Percentiles rank a stretch among this genome's conserved stretches.
Conservation (phyloP, 768 basidiomycete species). For the Lentinula boryana region DNA sequence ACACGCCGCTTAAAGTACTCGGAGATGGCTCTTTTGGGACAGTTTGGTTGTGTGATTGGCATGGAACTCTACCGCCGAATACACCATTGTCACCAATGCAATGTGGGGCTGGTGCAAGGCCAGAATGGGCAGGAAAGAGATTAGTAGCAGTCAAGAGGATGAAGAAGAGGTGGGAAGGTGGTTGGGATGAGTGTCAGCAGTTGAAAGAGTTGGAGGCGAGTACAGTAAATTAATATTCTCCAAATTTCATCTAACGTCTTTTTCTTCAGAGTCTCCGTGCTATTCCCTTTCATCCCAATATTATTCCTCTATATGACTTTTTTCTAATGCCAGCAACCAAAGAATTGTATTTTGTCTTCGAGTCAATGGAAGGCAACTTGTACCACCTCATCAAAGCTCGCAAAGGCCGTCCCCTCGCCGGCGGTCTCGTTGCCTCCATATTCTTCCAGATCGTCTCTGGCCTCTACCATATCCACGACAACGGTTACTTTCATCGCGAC, state of each 20-base stretch:
- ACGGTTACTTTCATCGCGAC: constrained; percentile 98
- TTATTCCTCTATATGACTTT: constrained; percentile 98
- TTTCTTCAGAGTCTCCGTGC: constrained; percentile 76
- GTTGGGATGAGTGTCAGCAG: constrained; percentile 95
- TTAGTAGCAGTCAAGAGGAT: constrained; percentile 97
- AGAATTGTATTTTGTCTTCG: constrained; percentile 99
- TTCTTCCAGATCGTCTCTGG: constrained; percentile 90
- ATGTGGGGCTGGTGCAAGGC: constrained; percentile 84
- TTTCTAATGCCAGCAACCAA: constrained; percentile 94
- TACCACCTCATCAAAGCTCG: constrained; percentile 98
- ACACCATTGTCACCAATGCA: constrained; percentile 93
- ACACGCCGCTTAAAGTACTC: constrained; percentile 92
- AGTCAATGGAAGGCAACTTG: constrained; percentile 99
- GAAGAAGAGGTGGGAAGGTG: constrained; percentile 97
- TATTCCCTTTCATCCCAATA: constrained; percentile 93
- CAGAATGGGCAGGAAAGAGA: constrained; percentile 91
- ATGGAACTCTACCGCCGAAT: constrained; percentile 88
- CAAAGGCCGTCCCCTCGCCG: constrained; percentile 92
- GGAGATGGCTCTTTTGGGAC: constrained; percentile 99
- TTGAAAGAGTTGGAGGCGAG: constrained; percentile 93
- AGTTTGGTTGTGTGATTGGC: constrained; percentile 99
- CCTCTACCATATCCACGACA: constrained; percentile 84
- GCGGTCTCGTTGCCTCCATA: constrained; percentile 91
- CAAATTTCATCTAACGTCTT: constrained; percentile 10
- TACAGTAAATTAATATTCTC: constrained; percentile 11